phyloP scores from a whole-genome alignment of 2,329 filamentous ascomycete genomes.

The Penicillium sp. region DNA sequence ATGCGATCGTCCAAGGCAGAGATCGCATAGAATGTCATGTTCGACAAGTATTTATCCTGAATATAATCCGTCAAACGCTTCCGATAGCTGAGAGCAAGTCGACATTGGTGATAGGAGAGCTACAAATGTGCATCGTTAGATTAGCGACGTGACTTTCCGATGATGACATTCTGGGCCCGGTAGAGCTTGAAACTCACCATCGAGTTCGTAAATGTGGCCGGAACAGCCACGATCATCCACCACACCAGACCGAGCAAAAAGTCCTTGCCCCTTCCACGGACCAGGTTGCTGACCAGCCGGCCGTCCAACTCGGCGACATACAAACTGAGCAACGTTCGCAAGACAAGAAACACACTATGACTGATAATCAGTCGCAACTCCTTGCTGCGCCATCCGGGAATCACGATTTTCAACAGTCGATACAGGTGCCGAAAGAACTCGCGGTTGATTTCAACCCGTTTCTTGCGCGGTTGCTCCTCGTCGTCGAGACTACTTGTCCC shows the following conservation, averaged over 20 bases:
- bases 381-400: constrained; percentile 84
- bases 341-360: constrained; percentile 86
- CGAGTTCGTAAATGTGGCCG: constrained; percentile 95
- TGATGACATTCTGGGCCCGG: no score
- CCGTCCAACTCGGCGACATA: constrained; percentile 97
- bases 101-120: constrained; percentile 95
- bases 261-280: constrained; percentile 83
- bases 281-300: constrained; percentile 81
- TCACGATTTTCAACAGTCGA: constrained; percentile 73
- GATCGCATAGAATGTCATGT: constrained; percentile 96
- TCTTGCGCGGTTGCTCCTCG: constrained; percentile 52
- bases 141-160: no score
- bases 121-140: no score
- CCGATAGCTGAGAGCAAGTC: constrained; percentile 85
- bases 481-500: constrained; percentile 38
- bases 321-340: constrained; percentile 85
- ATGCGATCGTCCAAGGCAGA: constrained; percentile 93
- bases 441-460: constrained; percentile 77
- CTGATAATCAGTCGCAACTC: constrained; percentile 80
- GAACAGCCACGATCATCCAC: constrained; percentile 98
- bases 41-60: constrained; percentile 91
- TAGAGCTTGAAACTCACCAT: constrained; percentile 80
- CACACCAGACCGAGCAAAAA: constrained; percentile 84
- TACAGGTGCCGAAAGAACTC: constrained; percentile 77
- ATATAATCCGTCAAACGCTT: constrained; percentile 90